A percentile compares a stretch with the other conserved stretches of the same genome.
Conservation (phyloP, 139 green algal species). For the Zygnema cylindricum region DNA sequence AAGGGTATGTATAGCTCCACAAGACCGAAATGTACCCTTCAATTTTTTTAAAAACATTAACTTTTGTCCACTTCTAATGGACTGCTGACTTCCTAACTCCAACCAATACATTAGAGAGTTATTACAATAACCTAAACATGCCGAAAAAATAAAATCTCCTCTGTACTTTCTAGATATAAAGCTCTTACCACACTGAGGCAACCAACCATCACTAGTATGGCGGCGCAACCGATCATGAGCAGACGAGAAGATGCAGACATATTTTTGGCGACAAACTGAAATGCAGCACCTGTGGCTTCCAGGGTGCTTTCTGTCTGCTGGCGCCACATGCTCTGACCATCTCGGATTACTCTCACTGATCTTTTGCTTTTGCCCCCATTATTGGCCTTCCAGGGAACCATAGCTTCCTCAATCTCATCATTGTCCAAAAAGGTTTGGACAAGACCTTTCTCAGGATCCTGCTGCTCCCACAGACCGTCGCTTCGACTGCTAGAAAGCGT, state of each 20-base stretch:
- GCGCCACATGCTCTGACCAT: background rate
- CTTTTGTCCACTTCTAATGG: background rate
- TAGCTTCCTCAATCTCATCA: background rate
- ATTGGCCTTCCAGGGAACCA: background rate
- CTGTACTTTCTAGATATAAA: background rate
- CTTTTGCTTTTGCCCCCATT: background rate
- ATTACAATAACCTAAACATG: background rate
- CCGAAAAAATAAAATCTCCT: background rate
- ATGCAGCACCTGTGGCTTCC: background rate
- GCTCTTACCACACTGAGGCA: background rate
- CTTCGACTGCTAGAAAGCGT: background rate
- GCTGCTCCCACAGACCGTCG: background rate
- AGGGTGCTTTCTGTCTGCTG: background rate
- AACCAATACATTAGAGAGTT: background rate
- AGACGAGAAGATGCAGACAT: background rate
- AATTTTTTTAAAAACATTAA: background rate
- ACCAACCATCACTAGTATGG: background rate
- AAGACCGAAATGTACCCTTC: no score
- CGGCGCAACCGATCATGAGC: background rate
- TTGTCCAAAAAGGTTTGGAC: background rate
- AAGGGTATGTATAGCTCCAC: no score
- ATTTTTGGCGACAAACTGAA: background rate
- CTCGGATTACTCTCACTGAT: background rate
- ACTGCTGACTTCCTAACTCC: background rate
- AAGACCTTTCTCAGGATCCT: background rate